Conservation (phyloP, 2,329 filamentous ascomycete species). For the Ophiosphaerella korrae region DNA sequence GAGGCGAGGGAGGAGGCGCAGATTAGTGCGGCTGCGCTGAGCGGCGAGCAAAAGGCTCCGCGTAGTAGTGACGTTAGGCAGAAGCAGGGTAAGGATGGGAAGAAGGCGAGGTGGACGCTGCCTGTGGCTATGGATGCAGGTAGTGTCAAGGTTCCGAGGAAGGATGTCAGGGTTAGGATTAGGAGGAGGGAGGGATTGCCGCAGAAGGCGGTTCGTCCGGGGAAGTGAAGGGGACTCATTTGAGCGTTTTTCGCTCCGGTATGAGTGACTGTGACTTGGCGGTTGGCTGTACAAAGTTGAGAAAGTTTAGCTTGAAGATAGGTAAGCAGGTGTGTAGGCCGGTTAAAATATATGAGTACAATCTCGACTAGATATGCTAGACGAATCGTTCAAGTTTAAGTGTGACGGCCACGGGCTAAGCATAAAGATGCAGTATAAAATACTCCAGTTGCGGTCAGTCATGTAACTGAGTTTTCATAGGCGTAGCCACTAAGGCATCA, state of each 20-base stretch:
- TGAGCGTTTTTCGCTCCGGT: background rate
- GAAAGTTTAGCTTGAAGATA: too few relatives aligned
- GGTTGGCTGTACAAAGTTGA: too few relatives aligned
- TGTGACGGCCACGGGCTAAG: too few relatives aligned
- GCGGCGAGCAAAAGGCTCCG: slow-evolving; percentile 14
- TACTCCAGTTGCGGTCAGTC: background rate
- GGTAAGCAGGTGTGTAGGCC: too few relatives aligned
- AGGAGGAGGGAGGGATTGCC: slow-evolving; percentile 43
- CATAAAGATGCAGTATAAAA: too few relatives aligned
- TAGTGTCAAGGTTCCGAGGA: slow-evolving; percentile 57
- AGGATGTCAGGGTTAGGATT: slow-evolving; percentile 61
- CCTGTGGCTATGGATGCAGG: slow-evolving; percentile 55
- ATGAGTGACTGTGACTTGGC: background rate
- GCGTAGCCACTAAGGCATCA: background rate
- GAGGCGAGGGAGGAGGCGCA: slow-evolving; percentile 39
- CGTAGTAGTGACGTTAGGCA: slow-evolving; percentile 11
- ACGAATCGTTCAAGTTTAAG: too few relatives aligned
- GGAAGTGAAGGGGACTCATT: background rate
- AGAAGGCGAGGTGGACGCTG: slow-evolving; percentile 52
- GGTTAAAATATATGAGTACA: too few relatives aligned
- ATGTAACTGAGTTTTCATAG: background rate
- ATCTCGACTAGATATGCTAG: too few relatives aligned
- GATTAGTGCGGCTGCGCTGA: slow-evolving; percentile 31
- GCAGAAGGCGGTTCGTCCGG: background rate
- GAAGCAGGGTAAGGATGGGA: slow-evolving; percentile 9